Percentiles rank a stretch among this genome's conserved stretches.
These are phyloP conservation scores for Mucor irregularis DNA, from an alignment of 371 early-diverging fungal genomes.

Conservation along the genomic window DNA sequence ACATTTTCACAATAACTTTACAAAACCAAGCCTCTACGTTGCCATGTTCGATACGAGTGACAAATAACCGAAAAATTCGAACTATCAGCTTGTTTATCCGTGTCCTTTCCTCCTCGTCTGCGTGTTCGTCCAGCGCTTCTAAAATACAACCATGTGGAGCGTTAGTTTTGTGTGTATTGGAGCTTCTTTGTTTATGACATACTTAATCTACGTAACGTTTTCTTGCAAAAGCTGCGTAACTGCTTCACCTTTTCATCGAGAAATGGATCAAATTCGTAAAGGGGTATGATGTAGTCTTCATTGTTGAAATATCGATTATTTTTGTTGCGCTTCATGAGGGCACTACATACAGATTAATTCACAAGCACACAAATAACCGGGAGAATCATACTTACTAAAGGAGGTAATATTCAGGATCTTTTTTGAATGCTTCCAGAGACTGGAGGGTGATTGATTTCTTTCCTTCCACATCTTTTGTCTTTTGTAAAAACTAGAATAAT, in stretches of 20 bases:
- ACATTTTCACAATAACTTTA: background rate
- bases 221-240: background rate
- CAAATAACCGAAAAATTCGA: background rate
- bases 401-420: background rate
- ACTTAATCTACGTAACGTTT: background rate
- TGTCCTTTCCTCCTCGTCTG: background rate
- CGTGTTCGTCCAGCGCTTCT: background rate
- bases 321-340: background rate
- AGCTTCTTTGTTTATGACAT: background rate
- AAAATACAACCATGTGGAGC: background rate
- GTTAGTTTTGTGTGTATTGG: background rate
- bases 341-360: background rate
- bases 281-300: background rate
- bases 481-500: background rate
- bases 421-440: background rate
- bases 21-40: constrained; percentile 1
- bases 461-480: background rate
- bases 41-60: background rate
- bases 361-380: too few species aligned
- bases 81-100: background rate
- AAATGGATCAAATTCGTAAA: constrained; percentile 2
- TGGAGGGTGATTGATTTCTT: background rate
- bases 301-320: background rate
- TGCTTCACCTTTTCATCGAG: background rate
- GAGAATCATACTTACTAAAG: constrained; percentile 4